phyloP scores from a whole-genome alignment of 495 filamentous ascomycete species.

The Neurospora sp. region DNA sequence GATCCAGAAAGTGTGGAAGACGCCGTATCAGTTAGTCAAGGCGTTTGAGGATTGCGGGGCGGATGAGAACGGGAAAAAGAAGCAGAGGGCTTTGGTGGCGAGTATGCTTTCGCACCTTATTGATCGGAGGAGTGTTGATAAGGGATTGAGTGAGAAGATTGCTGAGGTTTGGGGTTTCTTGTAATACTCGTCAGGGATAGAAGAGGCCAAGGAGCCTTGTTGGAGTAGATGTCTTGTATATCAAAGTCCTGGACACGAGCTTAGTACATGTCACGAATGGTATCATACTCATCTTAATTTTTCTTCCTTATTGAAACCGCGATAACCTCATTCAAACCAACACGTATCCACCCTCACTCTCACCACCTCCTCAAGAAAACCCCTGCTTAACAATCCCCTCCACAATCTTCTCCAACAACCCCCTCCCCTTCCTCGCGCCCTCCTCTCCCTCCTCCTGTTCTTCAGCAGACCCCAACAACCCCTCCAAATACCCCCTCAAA shows the following conservation, averaged over 20 bases:
- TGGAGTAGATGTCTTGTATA: not conserved
- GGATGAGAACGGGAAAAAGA: constrained; percentile 36
- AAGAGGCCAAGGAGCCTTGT: constrained; percentile 6
- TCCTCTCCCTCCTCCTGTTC: constrained; percentile 6
- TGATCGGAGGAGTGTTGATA: constrained; percentile 58
- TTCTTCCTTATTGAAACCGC: not conserved
- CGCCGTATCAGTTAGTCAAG: constrained; percentile 57
- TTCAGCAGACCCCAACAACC: constrained; percentile 6
- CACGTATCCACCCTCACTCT: not conserved
- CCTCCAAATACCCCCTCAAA: constrained; percentile 56
- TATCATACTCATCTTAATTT: not conserved
- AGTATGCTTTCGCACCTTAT: constrained; percentile 45
- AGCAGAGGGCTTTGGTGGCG: constrained; percentile 44
- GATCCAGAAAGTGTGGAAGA: constrained; percentile 67
- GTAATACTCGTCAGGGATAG: not conserved
- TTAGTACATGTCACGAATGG: not conserved
- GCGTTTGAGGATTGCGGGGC: constrained; percentile 48
- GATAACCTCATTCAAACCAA: not conserved
- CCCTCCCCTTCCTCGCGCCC: constrained; percentile 41
- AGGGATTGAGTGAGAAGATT: constrained; percentile 55
- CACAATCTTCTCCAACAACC: constrained; percentile 78
- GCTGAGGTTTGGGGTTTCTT: constrained; percentile 59
- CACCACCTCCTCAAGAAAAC: constrained; percentile 22
- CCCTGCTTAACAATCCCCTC: constrained; percentile 65
- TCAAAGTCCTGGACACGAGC: not conserved